Evolutionary conservation across 2,329 filamentous ascomycete genomes (phyloP).

Genomic region (Exophiala dermatitidis): DNA sequence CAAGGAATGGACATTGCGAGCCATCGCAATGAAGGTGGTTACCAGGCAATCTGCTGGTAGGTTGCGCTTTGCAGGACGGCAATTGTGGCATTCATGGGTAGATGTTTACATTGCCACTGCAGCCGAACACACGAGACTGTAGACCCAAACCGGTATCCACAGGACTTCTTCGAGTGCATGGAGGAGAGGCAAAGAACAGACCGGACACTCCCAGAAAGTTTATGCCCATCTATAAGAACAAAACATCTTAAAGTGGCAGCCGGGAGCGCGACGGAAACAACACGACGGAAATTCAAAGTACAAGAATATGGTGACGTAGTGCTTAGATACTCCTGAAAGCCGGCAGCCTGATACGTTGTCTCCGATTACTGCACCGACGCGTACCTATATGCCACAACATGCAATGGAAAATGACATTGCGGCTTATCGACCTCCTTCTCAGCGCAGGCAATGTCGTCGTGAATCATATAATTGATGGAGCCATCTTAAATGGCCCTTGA

Average conservation of each 20-base stretch:
- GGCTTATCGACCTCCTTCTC: too few species aligned
- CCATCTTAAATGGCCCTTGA: too few species aligned
- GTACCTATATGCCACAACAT: not conserved
- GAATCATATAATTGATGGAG: too few species aligned
- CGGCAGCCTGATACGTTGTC: too few species aligned
- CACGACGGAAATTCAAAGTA: not conserved
- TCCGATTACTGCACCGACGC: not conserved
- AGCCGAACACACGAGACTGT: too few species aligned
- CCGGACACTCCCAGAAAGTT: conserved; percentile 3
- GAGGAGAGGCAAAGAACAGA: not conserved
- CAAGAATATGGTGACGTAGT: conserved; percentile 10
- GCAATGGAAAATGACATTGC: too few species aligned
- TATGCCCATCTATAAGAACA: conserved; percentile 1
- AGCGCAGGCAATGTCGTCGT: too few species aligned
- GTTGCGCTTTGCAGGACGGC: not conserved
- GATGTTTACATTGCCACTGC: not conserved
- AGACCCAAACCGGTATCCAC: too few species aligned
- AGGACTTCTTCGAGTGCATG: too few species aligned
- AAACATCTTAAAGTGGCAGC: conserved; percentile 11
- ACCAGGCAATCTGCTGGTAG: not conserved
- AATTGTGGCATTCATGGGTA: not conserved
- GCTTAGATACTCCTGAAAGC: too few species aligned
- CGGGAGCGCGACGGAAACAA: conserved; percentile 1
- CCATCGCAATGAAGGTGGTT: conserved; percentile 29
- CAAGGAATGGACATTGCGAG: conserved; percentile 50